Base-by-base conservation (phyloP, 129 eudicot genomes). In the Flaveria trinervia region DNA sequence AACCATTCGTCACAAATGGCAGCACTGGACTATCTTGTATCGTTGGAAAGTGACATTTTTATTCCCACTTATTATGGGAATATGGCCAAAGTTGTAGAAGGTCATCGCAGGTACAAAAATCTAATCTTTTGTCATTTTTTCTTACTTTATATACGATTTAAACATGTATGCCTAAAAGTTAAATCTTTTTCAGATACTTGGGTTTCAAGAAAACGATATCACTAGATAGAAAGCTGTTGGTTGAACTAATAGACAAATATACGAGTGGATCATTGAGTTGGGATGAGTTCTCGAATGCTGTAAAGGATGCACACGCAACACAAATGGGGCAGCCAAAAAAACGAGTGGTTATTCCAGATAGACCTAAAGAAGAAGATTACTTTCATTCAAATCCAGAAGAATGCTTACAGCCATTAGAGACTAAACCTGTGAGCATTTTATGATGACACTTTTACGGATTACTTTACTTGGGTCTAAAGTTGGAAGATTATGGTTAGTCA, bases 1-100 rank as follows among this genome's bases (percentile, higher is more conserved):
- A 93, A 93, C 62, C 97, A 93, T 80, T 90, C 98, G 6, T 93
- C 98, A 13, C 96, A 93, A 61, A 93, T 93, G 98, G 98, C 98
- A 8, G 98, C 98, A 26, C 60, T 93, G 68, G 98, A 93, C 77
- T 93, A 93, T 81, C 90, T 90, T 55, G 98, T 93, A 64, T 90
- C 98, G 2, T 52, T 93, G 67, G 97, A 93, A 90, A 93, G 98
- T 68, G 97, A 93, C 75, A 87, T 93, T 48, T 93, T 93, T 73
- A 85, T 89, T 77, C 98, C 97, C 8, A 93, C 98, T 1, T 93
- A 93, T 68, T 96, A 91, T 62, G 98, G 98, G 5, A 93, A 93
- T 77, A 93, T 93, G 98, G 98, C 98, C 68, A 93, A 87, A 87
- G 97, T 90, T 52, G 98, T 93, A 30, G 97, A 90, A 83, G 97